Evolutionary conservation across 768 basidiomycete species (phyloP).

Genomic region (Naematelia aurantialba): DNA sequence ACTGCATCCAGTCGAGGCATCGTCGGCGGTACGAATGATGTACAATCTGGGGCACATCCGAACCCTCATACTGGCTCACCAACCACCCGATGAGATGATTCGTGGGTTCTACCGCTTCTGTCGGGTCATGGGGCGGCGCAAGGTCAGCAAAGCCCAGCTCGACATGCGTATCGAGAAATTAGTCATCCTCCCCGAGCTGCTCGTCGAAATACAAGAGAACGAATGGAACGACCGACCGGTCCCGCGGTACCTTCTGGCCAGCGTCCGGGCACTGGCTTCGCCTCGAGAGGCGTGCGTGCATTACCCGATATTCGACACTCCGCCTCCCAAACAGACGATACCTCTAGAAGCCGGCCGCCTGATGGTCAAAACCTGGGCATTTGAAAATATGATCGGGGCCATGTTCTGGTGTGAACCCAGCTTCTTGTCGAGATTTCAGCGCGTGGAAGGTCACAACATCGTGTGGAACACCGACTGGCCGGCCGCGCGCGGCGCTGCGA

Average conservation of each 20-base stretch:
- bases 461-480: neutral
- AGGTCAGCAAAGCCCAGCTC: neutral
- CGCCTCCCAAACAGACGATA: neutral
- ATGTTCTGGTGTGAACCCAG: neutral
- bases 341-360: neutral
- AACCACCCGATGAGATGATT: neutral
- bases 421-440: neutral
- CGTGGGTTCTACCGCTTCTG: neutral
- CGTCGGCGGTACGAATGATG: neutral
- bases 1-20: neutral
- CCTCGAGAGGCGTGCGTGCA: neutral
- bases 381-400: neutral
- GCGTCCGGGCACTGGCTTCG: neutral
- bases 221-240: neutral
- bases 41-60: neutral
- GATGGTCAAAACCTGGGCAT: neutral
- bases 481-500: neutral
- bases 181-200: neutral
- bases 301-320: neutral
- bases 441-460: neutral
- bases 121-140: neutral
- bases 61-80: neutral
- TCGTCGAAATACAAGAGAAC: neutral
- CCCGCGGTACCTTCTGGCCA: neutral
- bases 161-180: neutral